Percentiles rank a stretch among this genome's conserved stretches.
Evolutionary conservation across 208 protist species (phyloP).

Genomic region (Trypanosoma caninum): DNA sequence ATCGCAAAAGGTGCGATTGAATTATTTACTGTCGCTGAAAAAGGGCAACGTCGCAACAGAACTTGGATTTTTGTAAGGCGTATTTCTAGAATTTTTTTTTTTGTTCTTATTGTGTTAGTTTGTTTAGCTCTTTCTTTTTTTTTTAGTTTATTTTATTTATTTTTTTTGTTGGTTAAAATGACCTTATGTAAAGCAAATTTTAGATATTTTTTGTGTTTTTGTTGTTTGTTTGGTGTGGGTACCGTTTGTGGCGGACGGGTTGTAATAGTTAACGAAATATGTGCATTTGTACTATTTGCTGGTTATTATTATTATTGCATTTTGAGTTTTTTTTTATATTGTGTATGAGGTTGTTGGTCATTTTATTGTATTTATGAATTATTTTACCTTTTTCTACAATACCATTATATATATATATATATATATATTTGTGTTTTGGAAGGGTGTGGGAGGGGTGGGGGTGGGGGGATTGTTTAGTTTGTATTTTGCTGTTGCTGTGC

Average conservation of each 20-base stretch:
- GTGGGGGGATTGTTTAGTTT: no score
- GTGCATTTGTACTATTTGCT: no score
- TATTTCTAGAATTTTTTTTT: constrained; percentile 3
- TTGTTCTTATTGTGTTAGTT: constrained; percentile 1
- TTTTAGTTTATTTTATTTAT: constrained; percentile 5
- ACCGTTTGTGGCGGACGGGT: neutral
- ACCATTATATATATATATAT: no score
- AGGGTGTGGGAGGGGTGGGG: no score
- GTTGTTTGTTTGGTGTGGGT: neutral
- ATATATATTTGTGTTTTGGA: no score
- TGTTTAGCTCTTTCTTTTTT: neutral
- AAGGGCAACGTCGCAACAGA: constrained; percentile 85
- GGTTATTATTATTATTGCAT: no score
- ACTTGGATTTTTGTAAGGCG: constrained; percentile 56
- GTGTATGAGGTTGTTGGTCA: no score
- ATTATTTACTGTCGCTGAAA: constrained; percentile 86
- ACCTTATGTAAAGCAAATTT: neutral
- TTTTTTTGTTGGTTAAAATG: neutral
- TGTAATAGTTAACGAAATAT: no score
- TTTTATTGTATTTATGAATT: no score
- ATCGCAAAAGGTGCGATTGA: constrained; percentile 63
- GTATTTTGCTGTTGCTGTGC: no score
- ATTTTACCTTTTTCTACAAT: no score
- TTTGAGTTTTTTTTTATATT: no score
- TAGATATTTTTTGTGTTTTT: neutral